Evolutionary conservation across 1,284 basidiomycete genomes (phyloP).

Genomic region (Cryptococcus neoformans): DNA sequence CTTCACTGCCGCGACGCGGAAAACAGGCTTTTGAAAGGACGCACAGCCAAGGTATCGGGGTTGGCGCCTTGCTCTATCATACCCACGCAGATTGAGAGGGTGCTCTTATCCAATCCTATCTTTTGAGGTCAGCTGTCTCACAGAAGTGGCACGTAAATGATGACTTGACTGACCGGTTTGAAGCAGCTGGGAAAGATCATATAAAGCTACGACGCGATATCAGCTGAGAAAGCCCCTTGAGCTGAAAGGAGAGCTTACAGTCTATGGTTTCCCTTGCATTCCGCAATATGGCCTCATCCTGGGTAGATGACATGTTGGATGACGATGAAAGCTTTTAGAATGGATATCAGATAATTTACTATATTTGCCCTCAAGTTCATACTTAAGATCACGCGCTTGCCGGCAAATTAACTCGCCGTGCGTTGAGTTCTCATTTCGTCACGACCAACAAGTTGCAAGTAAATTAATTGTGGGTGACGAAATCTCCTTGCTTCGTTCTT

Average conservation of each 20-base stretch:
- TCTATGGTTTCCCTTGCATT: slow-evolving; percentile 47
- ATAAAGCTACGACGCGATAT: slow-evolving; percentile 24
- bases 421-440: not conserved
- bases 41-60: slow-evolving; percentile 45
- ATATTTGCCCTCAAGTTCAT: no score
- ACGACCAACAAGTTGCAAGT: not conserved
- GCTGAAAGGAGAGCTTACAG: slow-evolving; percentile 25
- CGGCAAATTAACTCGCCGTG: not conserved
- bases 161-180: slow-evolving; percentile 32
- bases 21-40: slow-evolving; percentile 3
- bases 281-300: slow-evolving; percentile 34
- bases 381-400: no score
- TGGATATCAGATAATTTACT: no score
- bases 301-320: slow-evolving; percentile 16
- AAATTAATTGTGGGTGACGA: not conserved
- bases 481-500: not conserved
- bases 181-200: slow-evolving; percentile 45
- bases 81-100: slow-evolving; percentile 43
- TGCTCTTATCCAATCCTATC: slow-evolving; percentile 45
- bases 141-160: not conserved
- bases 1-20: not conserved
- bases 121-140: not conserved
- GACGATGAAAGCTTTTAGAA: no score
- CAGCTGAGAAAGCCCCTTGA: not conserved
- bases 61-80: slow-evolving; percentile 49